A percentile compares a stretch with the other conserved stretches of the same genome.
Conservation (phyloP, 768 basidiomycete species). For the Phlebiopsis gigantea region DNA sequence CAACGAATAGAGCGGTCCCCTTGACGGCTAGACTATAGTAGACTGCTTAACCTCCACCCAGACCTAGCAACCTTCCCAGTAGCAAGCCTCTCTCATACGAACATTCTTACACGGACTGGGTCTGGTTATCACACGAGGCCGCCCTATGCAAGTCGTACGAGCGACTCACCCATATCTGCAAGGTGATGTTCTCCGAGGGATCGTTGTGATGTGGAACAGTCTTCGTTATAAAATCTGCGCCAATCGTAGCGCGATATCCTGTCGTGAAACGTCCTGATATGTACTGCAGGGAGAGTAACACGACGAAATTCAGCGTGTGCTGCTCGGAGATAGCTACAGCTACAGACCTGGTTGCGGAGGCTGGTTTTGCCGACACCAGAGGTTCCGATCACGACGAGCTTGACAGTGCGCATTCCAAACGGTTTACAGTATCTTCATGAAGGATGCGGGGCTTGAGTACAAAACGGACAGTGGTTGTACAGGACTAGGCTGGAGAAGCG, state of each 20-base stretch:
- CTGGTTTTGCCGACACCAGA: constrained; percentile 86
- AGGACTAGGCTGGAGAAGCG: too few relatives aligned
- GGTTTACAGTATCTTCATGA: not conserved
- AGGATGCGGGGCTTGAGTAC: not conserved
- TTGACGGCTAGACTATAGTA: not conserved
- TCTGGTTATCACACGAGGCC: not conserved
- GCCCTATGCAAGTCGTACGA: not conserved
- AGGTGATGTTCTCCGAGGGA: constrained; percentile 50
- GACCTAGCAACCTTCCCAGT: not conserved
- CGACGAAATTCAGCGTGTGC: too few relatives aligned
- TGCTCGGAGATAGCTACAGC: too few relatives aligned
- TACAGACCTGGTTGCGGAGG: constrained; percentile 65
- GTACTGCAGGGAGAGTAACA: constrained; percentile 39
- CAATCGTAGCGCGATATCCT: constrained; percentile 81
- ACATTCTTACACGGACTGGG: not conserved
- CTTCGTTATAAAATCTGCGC: constrained; percentile 84
- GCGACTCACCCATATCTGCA: constrained; percentile 60
- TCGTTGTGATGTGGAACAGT: constrained; percentile 55
- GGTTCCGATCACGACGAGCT: constrained; percentile 76
- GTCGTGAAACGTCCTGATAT: constrained; percentile 71
- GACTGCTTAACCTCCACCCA: constrained; percentile 5
- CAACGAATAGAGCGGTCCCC: not conserved
- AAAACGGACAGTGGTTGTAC: not conserved
- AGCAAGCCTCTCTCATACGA: not conserved
- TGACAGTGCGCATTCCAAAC: constrained; percentile 58